Conservation (phyloP, 2,329 filamentous ascomycete species). For the Didymella exigua region DNA sequence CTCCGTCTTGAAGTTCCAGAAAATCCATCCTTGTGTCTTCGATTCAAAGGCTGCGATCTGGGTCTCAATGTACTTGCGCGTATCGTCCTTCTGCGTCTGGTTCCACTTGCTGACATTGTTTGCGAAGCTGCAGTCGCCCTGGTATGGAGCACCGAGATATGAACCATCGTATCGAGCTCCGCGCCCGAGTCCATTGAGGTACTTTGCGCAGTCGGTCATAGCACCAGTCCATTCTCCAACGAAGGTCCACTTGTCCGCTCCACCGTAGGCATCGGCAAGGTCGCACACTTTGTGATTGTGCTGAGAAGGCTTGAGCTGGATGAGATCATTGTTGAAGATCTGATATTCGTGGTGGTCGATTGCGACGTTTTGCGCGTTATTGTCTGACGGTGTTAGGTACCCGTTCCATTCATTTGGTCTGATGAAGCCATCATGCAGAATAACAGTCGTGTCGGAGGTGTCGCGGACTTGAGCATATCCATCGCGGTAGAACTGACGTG, state of each 20-base stretch:
- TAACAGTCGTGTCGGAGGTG: slow-evolving; percentile 56
- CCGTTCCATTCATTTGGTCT: slow-evolving; percentile 64
- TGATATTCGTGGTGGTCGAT: slow-evolving; percentile 75
- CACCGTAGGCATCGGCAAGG: slow-evolving; percentile 55
- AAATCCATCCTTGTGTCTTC: slow-evolving; percentile 59
- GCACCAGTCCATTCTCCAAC: slow-evolving; percentile 73
- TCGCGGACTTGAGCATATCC: slow-evolving; percentile 56
- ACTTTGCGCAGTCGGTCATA: slow-evolving; percentile 65
- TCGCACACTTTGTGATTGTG: slow-evolving; percentile 64
- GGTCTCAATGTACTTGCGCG: slow-evolving; percentile 59
- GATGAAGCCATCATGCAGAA: slow-evolving; percentile 65
- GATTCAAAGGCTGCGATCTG: slow-evolving; percentile 60
- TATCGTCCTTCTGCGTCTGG: slow-evolving; percentile 53
- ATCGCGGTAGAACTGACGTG: slow-evolving; percentile 62
- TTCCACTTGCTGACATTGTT: slow-evolving; percentile 57
- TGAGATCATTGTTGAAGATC: slow-evolving; percentile 60
- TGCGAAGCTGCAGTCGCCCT: slow-evolving; percentile 62
- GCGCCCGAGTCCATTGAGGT: slow-evolving; percentile 61
- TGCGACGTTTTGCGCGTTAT: slow-evolving; percentile 60
- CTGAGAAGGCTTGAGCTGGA: slow-evolving; percentile 57
- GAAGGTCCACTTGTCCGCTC: slow-evolving; percentile 66
- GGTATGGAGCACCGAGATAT: slow-evolving; percentile 53
- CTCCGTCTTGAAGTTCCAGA: slow-evolving; percentile 66
- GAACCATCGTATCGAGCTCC: slow-evolving; percentile 67
- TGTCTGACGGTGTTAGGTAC: slow-evolving; percentile 60